phyloP scores from a whole-genome alignment of 1,139 yeast species.

The Candida sp. region DNA sequence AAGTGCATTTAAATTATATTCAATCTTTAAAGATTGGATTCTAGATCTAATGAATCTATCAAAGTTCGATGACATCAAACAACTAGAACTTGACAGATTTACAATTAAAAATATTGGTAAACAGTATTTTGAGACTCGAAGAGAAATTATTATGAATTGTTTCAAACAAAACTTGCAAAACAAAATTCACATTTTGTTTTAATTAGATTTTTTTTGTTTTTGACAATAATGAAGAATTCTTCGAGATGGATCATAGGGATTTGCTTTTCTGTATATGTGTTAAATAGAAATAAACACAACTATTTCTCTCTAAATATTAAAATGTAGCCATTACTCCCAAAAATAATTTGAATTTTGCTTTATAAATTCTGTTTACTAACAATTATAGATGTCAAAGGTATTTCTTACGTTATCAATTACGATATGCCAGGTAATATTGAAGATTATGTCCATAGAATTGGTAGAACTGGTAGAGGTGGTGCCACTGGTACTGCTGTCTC shows the following conservation, averaged over 20 bases:
- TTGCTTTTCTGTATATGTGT: slow-evolving; percentile 4
- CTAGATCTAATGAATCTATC: slow-evolving; percentile 1
- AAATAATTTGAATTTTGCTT: neutral
- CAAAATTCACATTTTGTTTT: neutral
- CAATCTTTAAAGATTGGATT: neutral
- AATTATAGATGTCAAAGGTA: slow-evolving; percentile 89
- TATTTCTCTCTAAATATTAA: slow-evolving; percentile 1
- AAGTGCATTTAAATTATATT: slow-evolving; percentile 2
- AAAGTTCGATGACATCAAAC: slow-evolving; percentile 1
- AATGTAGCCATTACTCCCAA: slow-evolving; percentile 3
- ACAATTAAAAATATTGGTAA: slow-evolving; percentile 2
- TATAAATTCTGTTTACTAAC: slow-evolving; percentile 22
- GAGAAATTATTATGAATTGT: neutral
- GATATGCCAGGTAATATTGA: slow-evolving; percentile 99
- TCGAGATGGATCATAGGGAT: slow-evolving; percentile 3
- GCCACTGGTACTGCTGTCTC: slow-evolving; percentile 94
- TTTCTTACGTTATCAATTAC: slow-evolving; percentile 86
- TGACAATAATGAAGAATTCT: neutral
- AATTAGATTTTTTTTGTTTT: neutral
- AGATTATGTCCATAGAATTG: slow-evolving; percentile 94
- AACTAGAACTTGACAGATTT: slow-evolving; percentile 2
- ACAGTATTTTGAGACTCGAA: slow-evolving; percentile 2
- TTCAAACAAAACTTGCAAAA: neutral
- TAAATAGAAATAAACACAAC: slow-evolving; percentile 2
- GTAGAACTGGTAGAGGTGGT: slow-evolving; percentile 99